Base-by-base conservation (phyloP, 2,329 filamentous ascomycete species). In the Passalora sequoiae region DNA sequence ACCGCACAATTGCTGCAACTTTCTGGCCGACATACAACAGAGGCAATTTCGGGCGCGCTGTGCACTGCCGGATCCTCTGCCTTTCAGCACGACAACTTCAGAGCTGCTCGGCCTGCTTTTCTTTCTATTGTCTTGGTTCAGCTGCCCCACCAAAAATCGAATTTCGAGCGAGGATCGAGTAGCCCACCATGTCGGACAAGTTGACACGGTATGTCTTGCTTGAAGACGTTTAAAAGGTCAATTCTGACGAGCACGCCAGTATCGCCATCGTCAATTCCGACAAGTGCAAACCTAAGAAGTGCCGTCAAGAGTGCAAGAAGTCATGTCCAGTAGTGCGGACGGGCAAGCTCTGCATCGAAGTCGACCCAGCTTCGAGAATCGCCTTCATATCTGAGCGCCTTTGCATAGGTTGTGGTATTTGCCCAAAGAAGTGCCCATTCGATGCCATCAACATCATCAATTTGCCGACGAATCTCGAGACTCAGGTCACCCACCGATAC, bases 371-470 rank as follows among this genome's bases (percentile, higher is more conserved):
- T 46, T 94, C 91, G 55, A 91, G 91, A 64, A 91, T 98, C 60
- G 92, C 92, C 66, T 98, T 96, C 77, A 94, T 98, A 63, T 97
- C 91, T 55, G 92, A 98, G 70, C 81, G 81, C 53, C 81, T 96
- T 51, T 96, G 91, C 68, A 96, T 97, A 62, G 92, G 92, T 69
- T 98, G 94, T 66, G 94, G 92, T 83, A 98, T 98, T 73, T 98
- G 94, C 70, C 89, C 91, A 32, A 98, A 98, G 76, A 97, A 97
- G 70, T 98, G 92, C 69, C 92, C 92, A 12, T 98, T 98, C 70
- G 85, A 89, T 64, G 92, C 92, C 55, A 98, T 98, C 72, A 94
- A 91, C 68, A 98, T 98, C 69, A 98, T 98, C 88, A 98, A 98
- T 75, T 75, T 98, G 76, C 92, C 94, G 59, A 98, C 92, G 67